Conservation (phyloP, 306 rosid genomes). For the Abrus pulchellus region DNA sequence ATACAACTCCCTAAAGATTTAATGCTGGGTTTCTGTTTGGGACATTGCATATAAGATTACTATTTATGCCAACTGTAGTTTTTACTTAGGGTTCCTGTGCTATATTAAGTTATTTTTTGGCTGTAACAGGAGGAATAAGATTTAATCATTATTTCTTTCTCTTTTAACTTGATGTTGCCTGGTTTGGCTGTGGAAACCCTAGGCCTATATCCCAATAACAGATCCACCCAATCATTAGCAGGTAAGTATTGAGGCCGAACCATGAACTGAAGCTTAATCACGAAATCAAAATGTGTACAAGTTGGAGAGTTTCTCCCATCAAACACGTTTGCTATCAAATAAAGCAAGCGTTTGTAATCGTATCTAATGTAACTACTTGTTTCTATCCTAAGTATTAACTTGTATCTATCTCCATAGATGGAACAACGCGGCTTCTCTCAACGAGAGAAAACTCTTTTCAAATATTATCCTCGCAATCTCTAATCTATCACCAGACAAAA, state of each 20-base stretch:
- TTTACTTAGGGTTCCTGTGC: constrained; percentile 7
- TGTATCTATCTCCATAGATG: background rate
- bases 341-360: background rate
- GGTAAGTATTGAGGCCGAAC: constrained; percentile 14
- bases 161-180: background rate
- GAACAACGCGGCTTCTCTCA: background rate
- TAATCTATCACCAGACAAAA: background rate
- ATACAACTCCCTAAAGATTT: constrained; percentile 1
- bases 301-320: background rate
- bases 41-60: background rate
- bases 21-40: background rate
- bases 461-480: background rate
- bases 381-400: background rate
- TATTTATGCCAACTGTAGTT: background rate
- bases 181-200: constrained; percentile 17
- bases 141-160: background rate
- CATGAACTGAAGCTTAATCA: background rate
- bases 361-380: background rate
- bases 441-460: background rate
- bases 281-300: constrained; percentile 3
- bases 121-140: background rate
- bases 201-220: background rate
- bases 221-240: constrained; percentile 15
- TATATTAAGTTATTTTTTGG: background rate
- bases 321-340: background rate